Evolutionary conservation across 73 alveolate species (phyloP).

Genomic region (Breviolum minutum): DNA sequence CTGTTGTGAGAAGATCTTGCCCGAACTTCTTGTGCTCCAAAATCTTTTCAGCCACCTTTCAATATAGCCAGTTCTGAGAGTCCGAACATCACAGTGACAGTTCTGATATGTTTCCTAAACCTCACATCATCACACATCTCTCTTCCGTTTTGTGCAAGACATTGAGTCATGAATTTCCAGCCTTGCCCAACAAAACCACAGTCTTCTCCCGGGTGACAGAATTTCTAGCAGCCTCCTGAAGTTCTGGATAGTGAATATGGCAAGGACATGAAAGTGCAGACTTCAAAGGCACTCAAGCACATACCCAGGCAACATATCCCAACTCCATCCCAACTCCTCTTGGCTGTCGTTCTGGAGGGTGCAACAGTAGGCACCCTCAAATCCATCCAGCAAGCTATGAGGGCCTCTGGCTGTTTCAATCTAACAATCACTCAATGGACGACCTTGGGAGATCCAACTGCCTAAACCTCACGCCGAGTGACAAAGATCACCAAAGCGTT

Average conservation of each 20-base stretch:
- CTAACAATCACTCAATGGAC: not conserved
- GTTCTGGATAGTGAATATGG: not conserved
- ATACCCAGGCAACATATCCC: not conserved
- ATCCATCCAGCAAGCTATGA: conserved; percentile 76
- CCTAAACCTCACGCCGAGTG: not conserved
- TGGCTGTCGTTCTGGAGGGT: conserved; percentile 44
- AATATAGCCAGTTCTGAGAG: not conserved
- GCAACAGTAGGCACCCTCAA: conserved; percentile 85
- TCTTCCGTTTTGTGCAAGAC: not conserved
- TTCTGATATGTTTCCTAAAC: not conserved
- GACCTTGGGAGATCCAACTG: not conserved
- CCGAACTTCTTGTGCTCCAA: conserved; percentile 94
- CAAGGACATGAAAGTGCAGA: too few species aligned
- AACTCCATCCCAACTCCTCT: not conserved
- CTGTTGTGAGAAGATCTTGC: conserved; percentile 75
- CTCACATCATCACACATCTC: too few species aligned
- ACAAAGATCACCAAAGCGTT: conserved; percentile 78
- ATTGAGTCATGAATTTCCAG: not conserved
- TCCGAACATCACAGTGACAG: not conserved
- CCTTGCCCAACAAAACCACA: conserved; percentile 71
- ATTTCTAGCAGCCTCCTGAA: conserved; percentile 63
- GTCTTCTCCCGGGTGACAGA: conserved; percentile 66
- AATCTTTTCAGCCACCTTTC: conserved; percentile 88
- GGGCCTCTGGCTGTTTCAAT: conserved; percentile 22
- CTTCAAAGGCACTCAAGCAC: not conserved